phyloP scores from a whole-genome alignment of 306 rosid genomes.

The Prunus armeniaca region DNA sequence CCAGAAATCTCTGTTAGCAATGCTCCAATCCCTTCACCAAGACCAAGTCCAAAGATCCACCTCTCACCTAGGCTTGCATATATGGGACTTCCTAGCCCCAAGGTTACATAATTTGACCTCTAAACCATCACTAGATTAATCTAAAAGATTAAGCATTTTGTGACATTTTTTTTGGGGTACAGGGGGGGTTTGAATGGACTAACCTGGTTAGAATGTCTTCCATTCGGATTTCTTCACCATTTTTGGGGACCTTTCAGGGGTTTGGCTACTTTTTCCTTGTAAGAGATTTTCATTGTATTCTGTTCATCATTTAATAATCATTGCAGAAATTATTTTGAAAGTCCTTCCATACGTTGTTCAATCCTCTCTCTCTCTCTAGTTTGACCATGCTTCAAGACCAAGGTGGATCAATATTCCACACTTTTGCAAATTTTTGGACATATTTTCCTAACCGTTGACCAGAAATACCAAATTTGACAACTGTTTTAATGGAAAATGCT shows the following conservation, averaged over 20 bases:
- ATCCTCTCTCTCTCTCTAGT: background rate
- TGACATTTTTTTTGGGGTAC: background rate
- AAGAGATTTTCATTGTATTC: background rate
- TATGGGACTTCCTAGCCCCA: slow-evolving; percentile 66
- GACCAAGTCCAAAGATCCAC: slow-evolving; percentile 65
- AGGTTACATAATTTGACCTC: slow-evolving; percentile 15
- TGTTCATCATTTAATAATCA: background rate
- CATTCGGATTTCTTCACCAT: background rate
- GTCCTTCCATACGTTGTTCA: background rate
- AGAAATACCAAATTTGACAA: background rate
- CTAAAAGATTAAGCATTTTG: background rate
- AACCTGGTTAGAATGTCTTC: too few relatives aligned
- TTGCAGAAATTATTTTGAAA: background rate
- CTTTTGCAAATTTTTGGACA: background rate
- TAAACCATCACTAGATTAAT: background rate
- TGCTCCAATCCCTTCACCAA: slow-evolving; percentile 67
- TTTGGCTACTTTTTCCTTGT: background rate
- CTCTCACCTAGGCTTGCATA: slow-evolving; percentile 61
- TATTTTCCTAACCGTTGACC: background rate
- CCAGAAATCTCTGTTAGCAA: slow-evolving; percentile 19
- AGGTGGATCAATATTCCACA: background rate
- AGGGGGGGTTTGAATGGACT: too few relatives aligned
- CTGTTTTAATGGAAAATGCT: background rate
- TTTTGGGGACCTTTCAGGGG: background rate
- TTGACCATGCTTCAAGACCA: background rate